phyloP scores from a whole-genome alignment of 2,329 filamentous ascomycete genomes.

The Beauveria australis region DNA sequence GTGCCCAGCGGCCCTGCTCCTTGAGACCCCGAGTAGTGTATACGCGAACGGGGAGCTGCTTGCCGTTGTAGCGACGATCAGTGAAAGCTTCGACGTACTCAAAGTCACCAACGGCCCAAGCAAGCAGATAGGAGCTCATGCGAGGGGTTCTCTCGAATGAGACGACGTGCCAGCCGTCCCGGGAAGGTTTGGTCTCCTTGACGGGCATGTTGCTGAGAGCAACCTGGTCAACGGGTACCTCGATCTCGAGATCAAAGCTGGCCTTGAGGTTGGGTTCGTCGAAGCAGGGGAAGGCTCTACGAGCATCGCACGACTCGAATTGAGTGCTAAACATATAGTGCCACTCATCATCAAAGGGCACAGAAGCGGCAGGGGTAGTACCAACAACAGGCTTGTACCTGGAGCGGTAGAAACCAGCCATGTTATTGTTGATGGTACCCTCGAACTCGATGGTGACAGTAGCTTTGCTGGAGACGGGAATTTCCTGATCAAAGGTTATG shows the following conservation, averaged over 20 bases:
- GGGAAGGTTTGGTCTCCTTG: constrained; percentile 54
- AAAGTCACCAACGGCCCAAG: constrained; percentile 95
- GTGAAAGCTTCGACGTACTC: constrained; percentile 93
- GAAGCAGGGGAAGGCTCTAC: constrained; percentile 93
- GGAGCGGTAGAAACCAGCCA: constrained; percentile 89
- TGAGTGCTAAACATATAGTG: constrained; percentile 87
- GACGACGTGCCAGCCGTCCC: constrained; percentile 62
- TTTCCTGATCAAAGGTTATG: constrained; percentile 64
- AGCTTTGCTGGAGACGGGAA: constrained; percentile 60
- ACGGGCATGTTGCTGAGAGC: constrained; percentile 95
- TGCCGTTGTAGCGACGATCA: constrained; percentile 81
- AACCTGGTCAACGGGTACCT: constrained; percentile 79
- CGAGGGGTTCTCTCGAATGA: constrained; percentile 76
- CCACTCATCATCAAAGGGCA: constrained; percentile 62
- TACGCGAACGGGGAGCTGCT: constrained; percentile 83
- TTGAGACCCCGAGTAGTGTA: constrained; percentile 94
- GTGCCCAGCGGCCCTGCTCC: constrained; percentile 80
- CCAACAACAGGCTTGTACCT: constrained; percentile 75
- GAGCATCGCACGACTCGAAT: constrained; percentile 93
- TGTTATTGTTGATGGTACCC: constrained; percentile 78
- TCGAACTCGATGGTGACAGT: constrained; percentile 64
- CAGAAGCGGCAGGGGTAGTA: constrained; percentile 58
- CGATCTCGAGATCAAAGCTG: constrained; percentile 88
- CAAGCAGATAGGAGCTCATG: constrained; percentile 87
- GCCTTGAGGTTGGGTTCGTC: constrained; percentile 97